A percentile compares a stretch with the other conserved stretches of the same genome.
phyloP scores from a whole-genome alignment of 768 basidiomycete species.

The Hypsizygus marmoreus region DNA sequence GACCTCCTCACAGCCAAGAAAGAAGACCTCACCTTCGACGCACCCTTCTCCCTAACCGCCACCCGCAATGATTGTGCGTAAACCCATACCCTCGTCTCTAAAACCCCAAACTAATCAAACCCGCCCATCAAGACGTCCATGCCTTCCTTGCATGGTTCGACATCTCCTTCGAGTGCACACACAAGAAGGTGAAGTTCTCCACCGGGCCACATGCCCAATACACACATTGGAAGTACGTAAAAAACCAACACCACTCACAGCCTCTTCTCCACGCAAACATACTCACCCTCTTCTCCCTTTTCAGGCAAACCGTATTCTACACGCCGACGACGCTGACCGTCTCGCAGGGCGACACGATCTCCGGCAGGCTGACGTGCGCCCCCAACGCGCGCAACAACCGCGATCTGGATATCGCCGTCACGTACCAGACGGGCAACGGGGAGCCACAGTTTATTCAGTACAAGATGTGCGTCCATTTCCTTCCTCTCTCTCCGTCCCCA shows the following conservation, averaged over 20 bases:
- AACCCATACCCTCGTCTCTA: background rate
- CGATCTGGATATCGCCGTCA: slow-evolving; percentile 88
- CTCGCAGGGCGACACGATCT: slow-evolving; percentile 69
- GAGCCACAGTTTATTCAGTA: slow-evolving; percentile 56
- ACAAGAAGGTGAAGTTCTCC: slow-evolving; percentile 94
- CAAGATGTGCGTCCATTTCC: slow-evolving; percentile 76
- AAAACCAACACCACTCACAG: no score
- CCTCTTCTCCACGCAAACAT: background rate
- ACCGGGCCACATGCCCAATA: slow-evolving; percentile 98
- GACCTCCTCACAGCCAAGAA: slow-evolving; percentile 90
- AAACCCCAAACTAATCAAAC: slow-evolving; percentile 8
- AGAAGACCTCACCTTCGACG: slow-evolving; percentile 88
- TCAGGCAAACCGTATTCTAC: slow-evolving; percentile 97
- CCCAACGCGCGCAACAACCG: slow-evolving; percentile 94
- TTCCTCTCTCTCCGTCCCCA: slow-evolving; percentile 18
- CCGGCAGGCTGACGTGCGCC: slow-evolving; percentile 72
- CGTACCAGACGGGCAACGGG: slow-evolving; percentile 55
- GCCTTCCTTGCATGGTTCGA: slow-evolving; percentile 99
- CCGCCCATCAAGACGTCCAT: slow-evolving; percentile 97
- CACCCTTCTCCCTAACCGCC: slow-evolving; percentile 76
- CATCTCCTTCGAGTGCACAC: slow-evolving; percentile 91
- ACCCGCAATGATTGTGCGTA: slow-evolving; percentile 92
- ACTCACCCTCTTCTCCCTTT: background rate
- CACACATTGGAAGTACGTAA: slow-evolving; percentile 91
- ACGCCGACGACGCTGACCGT: slow-evolving; percentile 78